phyloP scores from a whole-genome alignment of 345 rosid genomes.

The Populus simonii region DNA sequence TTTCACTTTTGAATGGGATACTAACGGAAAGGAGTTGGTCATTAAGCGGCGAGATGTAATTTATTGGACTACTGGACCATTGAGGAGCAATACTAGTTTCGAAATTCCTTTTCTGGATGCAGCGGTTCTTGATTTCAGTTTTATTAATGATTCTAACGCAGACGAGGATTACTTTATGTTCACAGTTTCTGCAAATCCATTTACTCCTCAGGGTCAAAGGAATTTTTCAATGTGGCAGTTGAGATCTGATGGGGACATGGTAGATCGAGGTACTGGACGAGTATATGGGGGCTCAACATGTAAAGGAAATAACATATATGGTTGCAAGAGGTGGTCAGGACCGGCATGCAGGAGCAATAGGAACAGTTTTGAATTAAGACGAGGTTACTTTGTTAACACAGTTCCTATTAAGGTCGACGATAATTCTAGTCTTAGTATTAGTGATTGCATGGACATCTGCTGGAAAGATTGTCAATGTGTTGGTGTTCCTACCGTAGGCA shows the following conservation, averaged over 20 bases:
- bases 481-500: neutral
- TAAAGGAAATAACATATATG: neutral
- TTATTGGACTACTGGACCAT: neutral
- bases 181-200: too few relatives aligned
- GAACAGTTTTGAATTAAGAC: neutral
- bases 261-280: neutral
- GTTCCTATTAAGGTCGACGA: neutral
- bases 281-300: accelerated
- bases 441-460: neutral
- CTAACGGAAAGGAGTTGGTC: neutral
- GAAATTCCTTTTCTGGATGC: neutral
- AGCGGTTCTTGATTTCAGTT: neutral
- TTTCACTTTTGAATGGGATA: neutral
- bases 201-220: neutral
- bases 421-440: neutral
- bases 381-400: neutral
- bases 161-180: neutral
- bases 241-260: neutral
- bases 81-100: neutral
- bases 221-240: neutral
- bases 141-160: neutral
- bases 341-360: neutral
- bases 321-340: neutral
- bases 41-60: neutral
- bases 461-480: neutral